Evolutionary conservation across 139 green algal species (phyloP).

Genomic region (Chlorella sp.): DNA sequence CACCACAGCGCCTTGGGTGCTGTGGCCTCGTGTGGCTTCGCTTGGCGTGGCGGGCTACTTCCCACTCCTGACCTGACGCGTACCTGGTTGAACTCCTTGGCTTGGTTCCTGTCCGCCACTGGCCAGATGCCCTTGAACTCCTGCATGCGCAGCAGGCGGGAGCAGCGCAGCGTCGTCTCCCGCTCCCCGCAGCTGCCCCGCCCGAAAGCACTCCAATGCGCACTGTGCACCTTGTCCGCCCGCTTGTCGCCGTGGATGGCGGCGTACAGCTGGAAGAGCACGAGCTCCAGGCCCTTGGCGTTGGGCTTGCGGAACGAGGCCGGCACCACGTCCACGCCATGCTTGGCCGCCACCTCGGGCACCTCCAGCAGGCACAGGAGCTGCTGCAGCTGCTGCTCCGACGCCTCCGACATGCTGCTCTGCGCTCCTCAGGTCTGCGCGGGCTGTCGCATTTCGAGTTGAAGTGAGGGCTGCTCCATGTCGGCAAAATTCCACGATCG

Average conservation of each 20-base stretch:
- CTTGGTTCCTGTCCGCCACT: conserved; percentile 30
- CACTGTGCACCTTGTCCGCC: conserved; percentile 15
- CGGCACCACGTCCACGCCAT: conserved; percentile 19
- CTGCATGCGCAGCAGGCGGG: conserved; percentile 2
- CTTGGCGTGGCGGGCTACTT: no score
- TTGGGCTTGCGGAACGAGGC: conserved; percentile 34
- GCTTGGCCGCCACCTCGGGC: background rate
- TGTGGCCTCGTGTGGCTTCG: no score
- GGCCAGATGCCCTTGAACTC: conserved; percentile 33
- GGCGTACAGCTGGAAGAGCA: conserved; percentile 25
- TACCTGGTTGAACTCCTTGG: conserved; percentile 45
- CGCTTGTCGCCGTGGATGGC: conserved; percentile 18
- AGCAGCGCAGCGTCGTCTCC: background rate
- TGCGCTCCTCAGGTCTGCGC: no score
- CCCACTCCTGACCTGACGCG: no score
- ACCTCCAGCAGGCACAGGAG: conserved; percentile 31
- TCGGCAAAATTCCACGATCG: no score
- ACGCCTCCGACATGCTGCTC: no score
- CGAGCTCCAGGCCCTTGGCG: conserved; percentile 32
- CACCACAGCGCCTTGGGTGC: no score
- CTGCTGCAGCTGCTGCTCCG: conserved; percentile 1
- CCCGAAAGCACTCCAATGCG: background rate
- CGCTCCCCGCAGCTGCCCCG: background rate
- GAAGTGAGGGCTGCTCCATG: no score
- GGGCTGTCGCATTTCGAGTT: no score